Percentiles rank a stretch among this genome's conserved stretches.
Evolutionary conservation across 2,329 filamentous ascomycete genomes (phyloP).

Genomic region (Scedosporium minutisporum): DNA sequence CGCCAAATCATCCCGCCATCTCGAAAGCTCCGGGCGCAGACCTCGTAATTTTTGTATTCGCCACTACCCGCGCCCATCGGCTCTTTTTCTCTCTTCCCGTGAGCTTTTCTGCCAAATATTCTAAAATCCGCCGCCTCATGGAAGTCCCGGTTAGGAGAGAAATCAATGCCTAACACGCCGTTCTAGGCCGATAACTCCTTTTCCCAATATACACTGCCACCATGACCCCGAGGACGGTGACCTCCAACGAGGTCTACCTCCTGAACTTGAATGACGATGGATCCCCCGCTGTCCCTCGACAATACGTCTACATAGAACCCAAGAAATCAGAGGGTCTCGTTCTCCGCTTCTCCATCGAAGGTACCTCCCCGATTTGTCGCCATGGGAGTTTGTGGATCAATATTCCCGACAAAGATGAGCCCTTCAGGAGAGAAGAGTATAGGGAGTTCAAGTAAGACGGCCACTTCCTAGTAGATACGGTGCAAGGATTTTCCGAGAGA

Average conservation of each 20-base stretch:
- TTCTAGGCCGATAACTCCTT: neutral
- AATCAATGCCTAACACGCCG: neutral
- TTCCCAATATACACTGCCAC: slow-evolving; percentile 10
- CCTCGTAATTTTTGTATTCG: no score
- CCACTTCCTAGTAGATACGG: slow-evolving; percentile 5
- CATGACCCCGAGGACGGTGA: slow-evolving; percentile 54
- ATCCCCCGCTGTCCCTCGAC: slow-evolving; percentile 76
- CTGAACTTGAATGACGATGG: slow-evolving; percentile 88
- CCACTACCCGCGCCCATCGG: no score
- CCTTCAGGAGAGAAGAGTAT: slow-evolving; percentile 72
- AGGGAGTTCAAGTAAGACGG: slow-evolving; percentile 73
- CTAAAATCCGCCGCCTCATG: no score
- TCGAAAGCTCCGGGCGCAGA: neutral
- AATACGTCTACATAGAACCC: slow-evolving; percentile 86
- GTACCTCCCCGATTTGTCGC: slow-evolving; percentile 89
- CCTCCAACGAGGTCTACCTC: slow-evolving; percentile 68
- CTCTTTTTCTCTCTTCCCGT: no score
- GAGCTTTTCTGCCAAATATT: neutral
- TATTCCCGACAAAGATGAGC: slow-evolving; percentile 65
- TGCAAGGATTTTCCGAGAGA: no score
- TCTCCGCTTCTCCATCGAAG: slow-evolving; percentile 83
- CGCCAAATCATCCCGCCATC: slow-evolving; percentile 1
- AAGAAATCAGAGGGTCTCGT: slow-evolving; percentile 63
- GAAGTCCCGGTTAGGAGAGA: no score
- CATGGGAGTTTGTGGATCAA: slow-evolving; percentile 96